These are phyloP conservation scores for Monosporascus ibericus DNA, from an alignment of 2,329 filamentous ascomycete genomes.

Conservation along the genomic window DNA sequence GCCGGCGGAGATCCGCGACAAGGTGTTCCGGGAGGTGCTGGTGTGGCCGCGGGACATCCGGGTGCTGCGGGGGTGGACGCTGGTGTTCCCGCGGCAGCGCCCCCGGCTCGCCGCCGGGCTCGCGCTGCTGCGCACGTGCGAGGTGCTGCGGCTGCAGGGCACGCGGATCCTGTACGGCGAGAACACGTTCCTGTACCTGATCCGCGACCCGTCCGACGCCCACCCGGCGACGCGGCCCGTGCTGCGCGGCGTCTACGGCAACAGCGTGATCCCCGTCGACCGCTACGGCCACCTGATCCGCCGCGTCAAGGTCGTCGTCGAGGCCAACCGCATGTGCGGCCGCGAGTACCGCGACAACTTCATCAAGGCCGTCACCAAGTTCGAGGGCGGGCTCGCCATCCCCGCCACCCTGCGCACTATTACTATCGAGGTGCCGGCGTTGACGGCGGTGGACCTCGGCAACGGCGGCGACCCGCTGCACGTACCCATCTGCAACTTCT, in stretches of 20 bases:
- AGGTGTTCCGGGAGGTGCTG: constrained; percentile 27
- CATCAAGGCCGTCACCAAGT: constrained; percentile 31
- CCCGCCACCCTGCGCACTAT: constrained; percentile 33
- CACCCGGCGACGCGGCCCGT: constrained; percentile 5
- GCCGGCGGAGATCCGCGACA: constrained; percentile 25
- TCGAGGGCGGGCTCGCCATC: constrained; percentile 16
- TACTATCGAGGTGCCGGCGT: constrained; percentile 35
- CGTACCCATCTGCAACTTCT: constrained; percentile 33
- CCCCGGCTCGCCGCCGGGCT: constrained; percentile 23
- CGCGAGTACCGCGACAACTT: constrained; percentile 21
- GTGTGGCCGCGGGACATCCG: constrained; percentile 22
- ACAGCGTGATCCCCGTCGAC: constrained; percentile 24
- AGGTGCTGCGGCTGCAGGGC: constrained; percentile 30
- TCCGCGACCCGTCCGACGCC: constrained; percentile 30
- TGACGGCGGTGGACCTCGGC: constrained; percentile 2
- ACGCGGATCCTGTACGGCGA: constrained; percentile 38
- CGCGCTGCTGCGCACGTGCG: constrained; percentile 32
- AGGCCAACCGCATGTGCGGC: constrained; percentile 30
- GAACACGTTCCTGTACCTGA: constrained; percentile 41
- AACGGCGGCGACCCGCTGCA: constrained; percentile 1
- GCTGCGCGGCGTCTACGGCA: constrained; percentile 23
- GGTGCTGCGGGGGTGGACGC: constrained; percentile 27
- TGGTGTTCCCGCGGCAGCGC: constrained; percentile 18
- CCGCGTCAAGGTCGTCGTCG: constrained; percentile 35
- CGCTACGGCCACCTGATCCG: constrained; percentile 35